Conservation (phyloP, 176 grass and related monocot species). For the Cenchrus americanus region DNA sequence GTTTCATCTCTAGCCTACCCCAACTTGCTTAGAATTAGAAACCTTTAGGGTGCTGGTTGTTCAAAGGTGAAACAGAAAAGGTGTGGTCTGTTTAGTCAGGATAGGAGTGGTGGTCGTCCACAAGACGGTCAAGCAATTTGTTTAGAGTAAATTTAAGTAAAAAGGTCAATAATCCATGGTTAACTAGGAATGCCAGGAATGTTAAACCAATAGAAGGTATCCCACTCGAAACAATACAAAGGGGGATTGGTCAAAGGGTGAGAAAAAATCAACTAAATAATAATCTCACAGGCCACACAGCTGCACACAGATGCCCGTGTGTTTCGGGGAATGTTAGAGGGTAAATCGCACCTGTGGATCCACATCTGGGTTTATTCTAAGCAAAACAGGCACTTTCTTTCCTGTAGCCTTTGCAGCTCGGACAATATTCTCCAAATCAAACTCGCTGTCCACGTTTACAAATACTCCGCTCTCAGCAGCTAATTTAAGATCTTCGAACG, state of each 20-base stretch:
- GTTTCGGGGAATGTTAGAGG: background rate
- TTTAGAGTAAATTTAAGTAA: background rate
- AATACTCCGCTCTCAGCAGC: constrained; percentile 88
- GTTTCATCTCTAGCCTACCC: constrained; percentile 3
- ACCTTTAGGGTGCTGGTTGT: background rate
- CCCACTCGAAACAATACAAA: background rate
- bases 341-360: constrained; percentile 80
- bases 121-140: constrained; percentile 24
- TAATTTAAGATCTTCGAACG: constrained; percentile 84
- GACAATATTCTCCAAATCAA: constrained; percentile 96
- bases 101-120: background rate
- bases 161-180: background rate
- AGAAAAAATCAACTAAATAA: constrained; percentile 30
- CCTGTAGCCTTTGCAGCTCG: constrained; percentile 65
- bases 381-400: constrained; percentile 92
- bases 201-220: background rate
- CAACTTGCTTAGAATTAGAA: constrained; percentile 2
- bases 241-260: background rate
- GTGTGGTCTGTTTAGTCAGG: background rate
- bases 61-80: background rate
- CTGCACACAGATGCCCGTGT: background rate
- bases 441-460: constrained; percentile 97
- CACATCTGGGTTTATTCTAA: constrained; percentile 97
- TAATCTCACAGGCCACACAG: constrained; percentile 19
- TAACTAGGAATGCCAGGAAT: background rate